Evolutionary conservation across 1,284 basidiomycete species (phyloP).

Genomic region (Mixia osmundae): DNA sequence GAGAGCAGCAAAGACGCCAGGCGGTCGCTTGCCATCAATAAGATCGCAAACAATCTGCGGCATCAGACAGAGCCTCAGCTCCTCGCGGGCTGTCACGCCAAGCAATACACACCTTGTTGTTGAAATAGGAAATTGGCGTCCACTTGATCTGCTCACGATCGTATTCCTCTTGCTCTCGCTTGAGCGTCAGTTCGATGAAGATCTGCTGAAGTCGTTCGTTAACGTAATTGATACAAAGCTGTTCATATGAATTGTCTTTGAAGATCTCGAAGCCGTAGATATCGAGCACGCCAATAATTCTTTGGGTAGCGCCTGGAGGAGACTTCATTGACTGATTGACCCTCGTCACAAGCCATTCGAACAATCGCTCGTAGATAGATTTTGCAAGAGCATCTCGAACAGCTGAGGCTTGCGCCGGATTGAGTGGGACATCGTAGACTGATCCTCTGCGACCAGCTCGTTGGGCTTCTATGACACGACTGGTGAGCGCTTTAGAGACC

Average conservation of each 20-base stretch:
- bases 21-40: constrained; percentile 86
- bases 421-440: constrained; percentile 87
- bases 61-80: background rate
- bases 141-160: constrained; percentile 96
- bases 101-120: constrained; percentile 33
- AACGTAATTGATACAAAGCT: constrained; percentile 99
- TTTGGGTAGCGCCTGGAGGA: constrained; percentile 42
- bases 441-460: constrained; percentile 66
- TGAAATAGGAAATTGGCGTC: constrained; percentile 96
- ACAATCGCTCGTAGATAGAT: constrained; percentile 94
- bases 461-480: constrained; percentile 74
- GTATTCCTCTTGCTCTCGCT: constrained; percentile 99
- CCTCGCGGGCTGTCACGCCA: background rate
- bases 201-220: constrained; percentile 89
- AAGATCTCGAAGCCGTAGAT: constrained; percentile 98
- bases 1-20: constrained; percentile 89
- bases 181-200: constrained; percentile 95
- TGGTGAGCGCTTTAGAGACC: constrained; percentile 68
- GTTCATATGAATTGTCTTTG: constrained; percentile 87
- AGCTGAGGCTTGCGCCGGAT: constrained; percentile 68
- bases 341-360: constrained; percentile 97
- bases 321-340: constrained; percentile 94
- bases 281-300: constrained; percentile 91
- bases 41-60: constrained; percentile 75
- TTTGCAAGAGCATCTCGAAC: constrained; percentile 84